Evolutionary conservation across 2,329 filamentous ascomycete species (phyloP).

Genomic region (Massarina eburnea): DNA sequence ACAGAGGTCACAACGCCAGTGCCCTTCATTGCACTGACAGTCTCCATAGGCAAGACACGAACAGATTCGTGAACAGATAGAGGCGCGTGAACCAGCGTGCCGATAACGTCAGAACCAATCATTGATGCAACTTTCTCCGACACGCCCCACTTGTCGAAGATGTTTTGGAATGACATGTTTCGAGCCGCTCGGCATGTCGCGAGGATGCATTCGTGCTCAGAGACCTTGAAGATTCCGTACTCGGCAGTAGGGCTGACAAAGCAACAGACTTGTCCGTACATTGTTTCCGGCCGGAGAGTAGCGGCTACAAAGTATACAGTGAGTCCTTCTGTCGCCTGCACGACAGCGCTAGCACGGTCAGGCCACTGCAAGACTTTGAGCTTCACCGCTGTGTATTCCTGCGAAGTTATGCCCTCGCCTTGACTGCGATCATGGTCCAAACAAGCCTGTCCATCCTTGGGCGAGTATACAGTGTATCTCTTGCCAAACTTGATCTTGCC

Average conservation of each 20-base stretch:
- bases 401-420: constrained; percentile 78
- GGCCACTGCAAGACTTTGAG: constrained; percentile 88
- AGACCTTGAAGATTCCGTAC: constrained; percentile 82
- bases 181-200: constrained; percentile 79
- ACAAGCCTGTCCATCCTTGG: constrained; percentile 84
- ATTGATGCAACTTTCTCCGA: constrained; percentile 74
- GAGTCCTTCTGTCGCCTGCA: constrained; percentile 68
- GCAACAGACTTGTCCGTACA: constrained; percentile 97
- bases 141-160: constrained; percentile 75
- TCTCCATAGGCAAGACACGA: constrained; percentile 91
- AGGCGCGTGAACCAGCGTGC: constrained; percentile 85
- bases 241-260: constrained; percentile 88
- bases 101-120: constrained; percentile 76
- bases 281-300: constrained; percentile 94
- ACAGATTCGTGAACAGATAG: constrained; percentile 80
- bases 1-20: constrained; percentile 96
- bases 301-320: constrained; percentile 89
- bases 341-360: constrained; percentile 74
- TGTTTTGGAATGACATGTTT: constrained; percentile 95
- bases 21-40: constrained; percentile 86
- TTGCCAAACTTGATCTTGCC: constrained; percentile 93
- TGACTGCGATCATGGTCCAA: constrained; percentile 76
- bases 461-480: constrained; percentile 85
- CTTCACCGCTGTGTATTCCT: constrained; percentile 92
- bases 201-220: constrained; percentile 71